Conservation (phyloP, 139 green algal species). For the Eudorina sp. region DNA sequence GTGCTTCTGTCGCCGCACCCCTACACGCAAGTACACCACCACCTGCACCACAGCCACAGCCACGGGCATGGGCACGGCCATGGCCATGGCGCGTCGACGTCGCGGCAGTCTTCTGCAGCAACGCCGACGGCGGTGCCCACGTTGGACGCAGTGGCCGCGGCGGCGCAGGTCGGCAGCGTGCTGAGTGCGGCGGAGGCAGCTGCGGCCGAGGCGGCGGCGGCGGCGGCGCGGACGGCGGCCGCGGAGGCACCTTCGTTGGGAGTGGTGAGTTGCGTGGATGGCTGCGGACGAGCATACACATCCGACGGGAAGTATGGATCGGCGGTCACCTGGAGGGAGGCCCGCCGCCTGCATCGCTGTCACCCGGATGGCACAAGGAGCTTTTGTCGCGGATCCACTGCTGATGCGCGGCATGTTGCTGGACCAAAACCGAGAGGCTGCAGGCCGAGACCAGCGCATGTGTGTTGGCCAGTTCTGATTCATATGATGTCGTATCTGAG, state of each 20-base stretch:
- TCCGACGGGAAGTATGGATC: too few species aligned
- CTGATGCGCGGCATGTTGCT: too few species aligned
- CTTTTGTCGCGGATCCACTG: too few species aligned
- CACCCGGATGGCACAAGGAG: too few species aligned
- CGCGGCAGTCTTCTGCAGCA: background rate
- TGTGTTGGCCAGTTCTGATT: too few species aligned
- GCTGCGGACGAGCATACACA: too few species aligned
- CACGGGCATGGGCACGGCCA: background rate
- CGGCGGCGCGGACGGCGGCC: background rate
- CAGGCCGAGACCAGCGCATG: too few species aligned
- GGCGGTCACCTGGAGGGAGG: too few species aligned
- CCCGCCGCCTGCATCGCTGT: too few species aligned
- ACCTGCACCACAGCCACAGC: background rate
- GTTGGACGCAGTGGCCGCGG: background rate
- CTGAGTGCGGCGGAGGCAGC: constrained; percentile 37
- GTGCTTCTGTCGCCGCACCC: constrained; percentile 37
- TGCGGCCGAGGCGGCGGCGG: background rate
- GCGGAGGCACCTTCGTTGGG: background rate
- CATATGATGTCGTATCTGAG: too few species aligned
- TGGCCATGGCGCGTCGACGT: background rate
- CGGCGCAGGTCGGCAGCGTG: background rate
- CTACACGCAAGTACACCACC: constrained; percentile 7
- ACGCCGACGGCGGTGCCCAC: background rate
- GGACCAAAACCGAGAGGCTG: too few species aligned
- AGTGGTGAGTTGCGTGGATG: too few species aligned